A percentile compares a stretch with the other conserved stretches of the same genome.
phyloP scores from a whole-genome alignment of 2,329 filamentous ascomycete genomes.

The Raffaelea deltoideospora region DNA sequence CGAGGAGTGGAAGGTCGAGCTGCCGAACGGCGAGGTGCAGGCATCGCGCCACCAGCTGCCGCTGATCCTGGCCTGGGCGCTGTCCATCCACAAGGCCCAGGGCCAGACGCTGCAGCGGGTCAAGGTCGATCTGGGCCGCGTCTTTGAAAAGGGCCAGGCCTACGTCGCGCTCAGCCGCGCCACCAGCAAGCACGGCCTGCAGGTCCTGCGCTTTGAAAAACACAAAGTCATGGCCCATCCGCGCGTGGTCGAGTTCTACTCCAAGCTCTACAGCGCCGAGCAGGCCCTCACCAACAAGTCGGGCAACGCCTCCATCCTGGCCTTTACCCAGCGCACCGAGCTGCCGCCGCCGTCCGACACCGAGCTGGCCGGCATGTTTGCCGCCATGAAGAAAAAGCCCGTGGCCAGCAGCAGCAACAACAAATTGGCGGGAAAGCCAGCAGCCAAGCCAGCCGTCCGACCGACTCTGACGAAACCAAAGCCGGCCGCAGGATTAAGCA shows the following conservation, averaged over 20 bases:
- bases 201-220: constrained; percentile 79
- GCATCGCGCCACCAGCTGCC: constrained; percentile 73
- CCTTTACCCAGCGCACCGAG: constrained; percentile 18
- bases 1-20: constrained; percentile 91
- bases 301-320: constrained; percentile 19
- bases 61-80: constrained; percentile 87
- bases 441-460: too few relatives aligned
- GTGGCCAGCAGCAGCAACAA: background rate
- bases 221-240: constrained; percentile 89
- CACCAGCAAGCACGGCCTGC: constrained; percentile 70
- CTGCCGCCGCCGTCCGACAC: too few relatives aligned
- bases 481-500: too few relatives aligned
- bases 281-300: constrained; percentile 16
- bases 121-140: constrained; percentile 79
- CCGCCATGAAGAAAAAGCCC: background rate
- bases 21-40: constrained; percentile 89
- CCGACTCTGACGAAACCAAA: too few relatives aligned
- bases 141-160: constrained; percentile 95
- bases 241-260: constrained; percentile 73
- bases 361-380: background rate
- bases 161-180: constrained; percentile 94
- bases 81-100: constrained; percentile 96
- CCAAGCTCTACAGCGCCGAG: constrained; percentile 62
- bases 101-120: constrained; percentile 88
- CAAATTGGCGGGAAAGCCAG: too few relatives aligned